Evolutionary conservation across 2,329 filamentous ascomycete genomes (phyloP), one percentile per base, ranked within the genome.

Genomic region (Aspergillus novofumigatus): DNA sequence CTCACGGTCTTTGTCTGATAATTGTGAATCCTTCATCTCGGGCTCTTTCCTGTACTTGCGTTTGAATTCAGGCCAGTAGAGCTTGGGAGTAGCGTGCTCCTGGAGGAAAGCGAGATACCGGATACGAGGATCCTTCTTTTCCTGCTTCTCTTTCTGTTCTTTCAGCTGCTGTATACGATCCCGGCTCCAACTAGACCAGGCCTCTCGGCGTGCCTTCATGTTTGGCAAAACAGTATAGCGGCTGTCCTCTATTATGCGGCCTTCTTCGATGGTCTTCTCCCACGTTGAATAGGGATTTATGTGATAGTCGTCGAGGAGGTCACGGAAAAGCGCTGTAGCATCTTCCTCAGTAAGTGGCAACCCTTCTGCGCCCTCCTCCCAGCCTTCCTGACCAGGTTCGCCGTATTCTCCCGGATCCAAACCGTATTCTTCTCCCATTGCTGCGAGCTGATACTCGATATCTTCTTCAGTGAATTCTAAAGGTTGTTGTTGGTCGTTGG

Each of bases 31-130:
- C 55, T 72, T 78, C 89, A 99, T 92, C 53, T 87, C 83, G 0
- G 83, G 74, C 62, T 96, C 92, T 62, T 89, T 92, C 63, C 88
- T 89, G 75, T 86, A 94, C 71, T 97, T 99, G 35, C 94, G 83
- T 67, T 90, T 91, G 76, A 99, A 99, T 71, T 99, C 94, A 0
- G 91, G 88, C 94, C 94, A 99, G 79, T 96, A 99, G 1, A 99
- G 81, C 75, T 96, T 97, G 0, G 91, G 88, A 0, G 88, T 94
- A 0, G 92, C 93, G 64, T 91, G 84, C 51, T 88, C 84, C 61
- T 93, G 86, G 29, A 99, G 79, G 61, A 99, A 89, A 0, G 84
- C 83, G 59, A 97, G 77, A 72, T 95, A 99, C 0, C 88, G 86
- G 62, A 96, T 88, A 49, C 83, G 81, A 1, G 94, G 93, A 67